A percentile compares a stretch with the other conserved stretches of the same genome.
phyloP scores from a whole-genome alignment of 2,329 filamentous ascomycete species.

The Bipolaris victoriae region DNA sequence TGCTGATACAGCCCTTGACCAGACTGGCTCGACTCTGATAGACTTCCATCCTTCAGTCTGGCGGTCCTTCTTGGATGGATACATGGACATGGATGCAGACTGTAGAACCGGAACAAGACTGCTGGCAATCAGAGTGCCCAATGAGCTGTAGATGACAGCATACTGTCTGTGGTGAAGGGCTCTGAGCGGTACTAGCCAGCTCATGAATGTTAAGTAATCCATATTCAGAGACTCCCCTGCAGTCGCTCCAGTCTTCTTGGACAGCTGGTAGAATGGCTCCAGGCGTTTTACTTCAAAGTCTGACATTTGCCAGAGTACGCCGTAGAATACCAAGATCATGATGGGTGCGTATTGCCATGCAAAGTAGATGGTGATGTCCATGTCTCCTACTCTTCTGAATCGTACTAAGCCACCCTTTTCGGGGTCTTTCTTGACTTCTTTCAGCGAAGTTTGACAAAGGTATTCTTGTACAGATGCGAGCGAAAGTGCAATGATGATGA shows the following conservation, averaged over 20 bases:
- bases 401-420: constrained; percentile 33
- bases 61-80: constrained; percentile 58
- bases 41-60: constrained; percentile 57
- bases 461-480: constrained; percentile 47
- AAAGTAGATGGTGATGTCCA: constrained; percentile 41
- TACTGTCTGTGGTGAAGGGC: constrained; percentile 69
- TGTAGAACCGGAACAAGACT: constrained; percentile 73
- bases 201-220: constrained; percentile 73
- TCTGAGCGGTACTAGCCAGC: constrained; percentile 67
- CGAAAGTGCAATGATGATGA: constrained; percentile 42
- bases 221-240: constrained; percentile 68
- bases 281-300: constrained; percentile 60
- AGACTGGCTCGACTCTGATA: constrained; percentile 63
- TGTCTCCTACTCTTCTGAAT: constrained; percentile 38
- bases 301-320: constrained; percentile 57
- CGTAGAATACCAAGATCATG: constrained; percentile 56
- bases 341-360: constrained; percentile 53
- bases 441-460: constrained; percentile 46
- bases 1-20: constrained; percentile 66
- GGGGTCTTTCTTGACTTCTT: constrained; percentile 21
- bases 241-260: constrained; percentile 44
- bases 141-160: constrained; percentile 70
- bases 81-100: constrained; percentile 65
- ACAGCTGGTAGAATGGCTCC: constrained; percentile 57
- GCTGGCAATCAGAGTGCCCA: constrained; percentile 69